Base-by-base conservation (phyloP, 2,329 filamentous ascomycete genomes). In the Pseudogymnoascus sp. region DNA sequence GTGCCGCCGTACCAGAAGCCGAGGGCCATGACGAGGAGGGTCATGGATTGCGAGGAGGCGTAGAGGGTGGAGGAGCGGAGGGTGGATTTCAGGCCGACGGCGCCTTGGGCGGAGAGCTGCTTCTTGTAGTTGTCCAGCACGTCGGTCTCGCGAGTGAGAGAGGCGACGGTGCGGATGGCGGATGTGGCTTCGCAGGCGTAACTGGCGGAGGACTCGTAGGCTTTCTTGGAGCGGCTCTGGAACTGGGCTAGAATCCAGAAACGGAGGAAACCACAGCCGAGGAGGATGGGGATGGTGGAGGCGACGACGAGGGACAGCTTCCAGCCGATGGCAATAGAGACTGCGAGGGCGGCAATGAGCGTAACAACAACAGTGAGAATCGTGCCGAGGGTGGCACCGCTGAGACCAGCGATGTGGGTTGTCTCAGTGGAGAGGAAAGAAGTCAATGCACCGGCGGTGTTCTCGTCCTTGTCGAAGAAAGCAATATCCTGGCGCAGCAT, bases 161-260 rank as follows among this genome's bases (percentile, higher is more conserved):
- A 90, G 3, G 92, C 93, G 8, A 97, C 92, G 2, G 94, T 97
- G 60, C 93, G 89, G 67, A 97, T 97, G 5, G 92, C 90, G 2
- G 91, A 92, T 33, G 95, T 96, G 44, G 92, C 92, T 75, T 99
- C 94, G 55, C 92, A 94, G 9, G 94, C 94, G 71, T 89, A 96
- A 62, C 87, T 88, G 6, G 93, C 93, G 63, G 91, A 93, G 63
- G 82, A 78, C 71, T 91, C 83, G 72, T 97, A 92, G 3, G 91
- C 87, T 66, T 81, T 80, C 78, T 94, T 95, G 1, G 91, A 87
- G 25, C 90, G 88, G 38, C 81, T 81, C 76, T 90, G 89, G 78
- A 91, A 96, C 66, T 85, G 83, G 1, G 90, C 86, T 21, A 95
- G 81, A 76, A 94, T 87, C 76, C 85, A 92, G 76, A 97, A 95